Evolutionary conservation across 139 green algal genomes (phyloP).

Genomic region (Chlamydomonas sp.): DNA sequence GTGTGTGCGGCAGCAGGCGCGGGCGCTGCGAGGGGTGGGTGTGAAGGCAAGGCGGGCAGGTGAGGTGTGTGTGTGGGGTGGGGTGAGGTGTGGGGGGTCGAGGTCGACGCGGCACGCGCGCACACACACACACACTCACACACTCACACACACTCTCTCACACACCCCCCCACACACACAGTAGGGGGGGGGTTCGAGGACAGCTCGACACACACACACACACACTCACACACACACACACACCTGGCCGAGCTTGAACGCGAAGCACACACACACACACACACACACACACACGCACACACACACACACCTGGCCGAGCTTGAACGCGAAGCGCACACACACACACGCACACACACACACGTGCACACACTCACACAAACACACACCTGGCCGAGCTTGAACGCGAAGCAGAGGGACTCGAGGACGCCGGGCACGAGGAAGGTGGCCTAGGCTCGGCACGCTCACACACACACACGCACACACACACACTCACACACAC

Average conservation of each 20-base stretch:
- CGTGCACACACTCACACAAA: no score
- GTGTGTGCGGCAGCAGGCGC: conserved; percentile 39
- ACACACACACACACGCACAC: no score
- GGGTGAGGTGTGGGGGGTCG: not conserved
- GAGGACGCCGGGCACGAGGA: conserved; percentile 31
- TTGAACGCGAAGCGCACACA: not conserved
- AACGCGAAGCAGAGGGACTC: conserved; percentile 20
- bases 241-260: not conserved
- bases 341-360: no score
- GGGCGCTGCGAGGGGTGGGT: conserved; percentile 27
- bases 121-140: not conserved
- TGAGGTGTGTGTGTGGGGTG: no score
- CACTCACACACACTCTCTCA: no score
- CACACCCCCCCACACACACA: no score
- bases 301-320: not conserved
- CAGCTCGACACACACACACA: no score
- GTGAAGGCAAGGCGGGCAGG: not conserved
- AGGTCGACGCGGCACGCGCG: not conserved
- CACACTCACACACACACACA: not conserved
- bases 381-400: not conserved
- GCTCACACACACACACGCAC: no score
- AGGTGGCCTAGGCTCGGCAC: no score
- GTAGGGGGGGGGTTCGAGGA: no score
- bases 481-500: not conserved
- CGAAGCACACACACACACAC: no score